Conservation (phyloP, 192 early-diverging fungal genomes). For the Rhizophlyctis rosea region DNA sequence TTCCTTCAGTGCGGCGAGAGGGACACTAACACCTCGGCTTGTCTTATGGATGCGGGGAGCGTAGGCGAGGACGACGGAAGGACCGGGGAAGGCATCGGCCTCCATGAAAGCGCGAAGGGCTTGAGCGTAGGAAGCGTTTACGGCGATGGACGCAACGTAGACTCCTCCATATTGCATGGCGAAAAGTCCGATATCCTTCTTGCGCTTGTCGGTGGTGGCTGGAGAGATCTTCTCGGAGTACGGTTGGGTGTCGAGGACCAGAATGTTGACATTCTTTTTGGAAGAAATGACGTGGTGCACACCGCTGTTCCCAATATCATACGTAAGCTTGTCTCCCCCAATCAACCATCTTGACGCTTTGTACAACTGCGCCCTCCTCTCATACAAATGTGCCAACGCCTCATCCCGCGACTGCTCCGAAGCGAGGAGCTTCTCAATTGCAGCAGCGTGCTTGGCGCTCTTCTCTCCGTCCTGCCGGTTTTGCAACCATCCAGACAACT, state of each 20-base stretch:
- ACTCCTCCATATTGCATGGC: slow-evolving; percentile 90
- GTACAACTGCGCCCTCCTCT: slow-evolving; percentile 46
- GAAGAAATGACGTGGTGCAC: slow-evolving; percentile 88
- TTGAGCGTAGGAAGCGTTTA: slow-evolving; percentile 85
- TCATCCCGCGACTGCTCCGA: slow-evolving; percentile 21
- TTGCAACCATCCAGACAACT: slow-evolving; percentile 67
- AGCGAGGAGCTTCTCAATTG: slow-evolving; percentile 45
- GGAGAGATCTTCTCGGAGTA: slow-evolving; percentile 61
- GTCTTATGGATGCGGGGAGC: slow-evolving; percentile 54
- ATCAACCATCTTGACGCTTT: slow-evolving; percentile 82
- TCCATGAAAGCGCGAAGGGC: slow-evolving; percentile 84
- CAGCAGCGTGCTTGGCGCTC: slow-evolving; percentile 50
- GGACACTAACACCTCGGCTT: slow-evolving; percentile 21
- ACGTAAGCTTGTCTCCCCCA: slow-evolving; percentile 82
- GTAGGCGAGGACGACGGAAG: slow-evolving; percentile 86
- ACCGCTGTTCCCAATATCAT: slow-evolving; percentile 83
- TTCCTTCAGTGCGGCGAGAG: slow-evolving; percentile 76
- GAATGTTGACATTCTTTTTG: slow-evolving; percentile 82
- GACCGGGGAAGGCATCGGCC: slow-evolving; percentile 85
- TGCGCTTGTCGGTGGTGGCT: slow-evolving; percentile 45
- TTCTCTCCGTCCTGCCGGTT: slow-evolving; percentile 51
- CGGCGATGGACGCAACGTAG: slow-evolving; percentile 88
- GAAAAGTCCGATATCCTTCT: slow-evolving; percentile 94
- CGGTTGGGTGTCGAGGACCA: slow-evolving; percentile 84
- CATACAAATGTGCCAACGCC: slow-evolving; percentile 31